These are phyloP conservation scores for Phlegmacium glaucopus DNA, from an alignment of 768 basidiomycete genomes.

Conservation along the genomic window DNA sequence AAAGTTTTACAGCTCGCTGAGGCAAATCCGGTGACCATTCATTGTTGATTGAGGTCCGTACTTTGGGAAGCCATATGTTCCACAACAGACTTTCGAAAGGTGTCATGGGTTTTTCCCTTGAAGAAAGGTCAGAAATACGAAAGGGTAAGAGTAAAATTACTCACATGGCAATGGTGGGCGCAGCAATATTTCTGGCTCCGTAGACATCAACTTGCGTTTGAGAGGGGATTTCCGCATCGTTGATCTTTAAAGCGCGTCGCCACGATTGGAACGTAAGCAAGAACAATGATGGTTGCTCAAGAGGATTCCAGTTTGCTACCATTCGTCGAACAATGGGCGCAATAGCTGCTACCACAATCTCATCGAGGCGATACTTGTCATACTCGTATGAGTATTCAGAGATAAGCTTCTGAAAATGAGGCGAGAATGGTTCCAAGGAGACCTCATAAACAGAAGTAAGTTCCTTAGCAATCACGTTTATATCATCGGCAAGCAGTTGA, in stretches of 20 bases:
- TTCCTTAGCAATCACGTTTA: slow-evolving; percentile 63
- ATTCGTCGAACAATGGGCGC: slow-evolving; percentile 76
- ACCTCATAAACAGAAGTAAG: slow-evolving; percentile 64
- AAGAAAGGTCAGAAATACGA: slow-evolving; percentile 3
- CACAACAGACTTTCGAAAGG: slow-evolving; percentile 93
- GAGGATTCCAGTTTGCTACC: slow-evolving; percentile 78
- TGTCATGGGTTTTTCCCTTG: slow-evolving; percentile 75
- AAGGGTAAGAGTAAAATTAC: slow-evolving; percentile 13
- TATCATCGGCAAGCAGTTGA: slow-evolving; percentile 69
- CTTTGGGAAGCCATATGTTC: slow-evolving; percentile 93
- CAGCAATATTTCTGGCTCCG: slow-evolving; percentile 39
- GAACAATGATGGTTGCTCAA: slow-evolving; percentile 69
- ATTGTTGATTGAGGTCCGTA: slow-evolving; percentile 93
- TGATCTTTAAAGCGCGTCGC: slow-evolving; percentile 65
- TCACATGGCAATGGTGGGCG: slow-evolving; percentile 33
- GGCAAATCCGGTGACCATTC: slow-evolving; percentile 82
- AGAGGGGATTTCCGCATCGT: slow-evolving; percentile 39
- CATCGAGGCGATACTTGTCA: slow-evolving; percentile 76
- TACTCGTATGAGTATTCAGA: slow-evolving; percentile 72
- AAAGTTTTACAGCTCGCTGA: slow-evolving; percentile 72
- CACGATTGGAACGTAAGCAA: slow-evolving; percentile 66
- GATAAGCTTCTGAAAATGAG: slow-evolving; percentile 69
- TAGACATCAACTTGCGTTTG: slow-evolving; percentile 53
- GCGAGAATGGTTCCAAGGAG: slow-evolving; percentile 70
- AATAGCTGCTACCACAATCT: slow-evolving; percentile 91